Conservation (phyloP, 768 basidiomycete genomes). For the Dendrothele bispora region DNA sequence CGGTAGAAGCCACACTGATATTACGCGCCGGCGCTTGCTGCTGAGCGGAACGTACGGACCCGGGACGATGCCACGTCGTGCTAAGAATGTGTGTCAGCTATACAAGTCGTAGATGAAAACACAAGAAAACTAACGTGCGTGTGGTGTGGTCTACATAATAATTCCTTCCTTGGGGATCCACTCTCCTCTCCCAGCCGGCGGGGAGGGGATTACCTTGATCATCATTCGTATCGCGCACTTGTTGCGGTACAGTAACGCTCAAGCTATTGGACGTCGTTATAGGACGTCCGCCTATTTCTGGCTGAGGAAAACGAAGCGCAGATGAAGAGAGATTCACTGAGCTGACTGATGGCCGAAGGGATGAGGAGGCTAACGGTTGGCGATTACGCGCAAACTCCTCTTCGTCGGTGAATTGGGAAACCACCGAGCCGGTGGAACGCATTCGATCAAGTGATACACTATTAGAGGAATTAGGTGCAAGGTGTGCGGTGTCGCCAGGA, state of each 20-base stretch:
- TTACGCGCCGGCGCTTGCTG: slow-evolving; percentile 1
- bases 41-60: slow-evolving; percentile 17
- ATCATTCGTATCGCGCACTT: slow-evolving; percentile 35
- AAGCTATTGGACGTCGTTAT: slow-evolving; percentile 18
- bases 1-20: slow-evolving; percentile 14
- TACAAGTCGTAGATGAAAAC: no score
- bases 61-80: slow-evolving; percentile 80
- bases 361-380: slow-evolving; percentile 13
- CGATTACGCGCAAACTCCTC: slow-evolving; percentile 12
- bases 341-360: slow-evolving; percentile 29
- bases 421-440: neutral
- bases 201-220: slow-evolving; percentile 69
- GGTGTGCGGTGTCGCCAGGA: slow-evolving; percentile 9
- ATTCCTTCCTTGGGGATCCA: slow-evolving; percentile 65
- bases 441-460: neutral
- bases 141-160: slow-evolving; percentile 91
- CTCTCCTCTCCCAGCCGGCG: slow-evolving; percentile 80
- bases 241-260: slow-evolving; percentile 15
- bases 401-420: slow-evolving; percentile 1
- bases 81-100: no score
- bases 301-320: slow-evolving; percentile 9
- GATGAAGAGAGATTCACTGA: slow-evolving; percentile 5
- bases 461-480: slow-evolving; percentile 1
- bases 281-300: slow-evolving; percentile 3
- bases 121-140: no score